Percentiles rank a stretch among this genome's conserved stretches.
Conservation (phyloP, 805 yeast species). For the Teunomyces pallodes region DNA sequence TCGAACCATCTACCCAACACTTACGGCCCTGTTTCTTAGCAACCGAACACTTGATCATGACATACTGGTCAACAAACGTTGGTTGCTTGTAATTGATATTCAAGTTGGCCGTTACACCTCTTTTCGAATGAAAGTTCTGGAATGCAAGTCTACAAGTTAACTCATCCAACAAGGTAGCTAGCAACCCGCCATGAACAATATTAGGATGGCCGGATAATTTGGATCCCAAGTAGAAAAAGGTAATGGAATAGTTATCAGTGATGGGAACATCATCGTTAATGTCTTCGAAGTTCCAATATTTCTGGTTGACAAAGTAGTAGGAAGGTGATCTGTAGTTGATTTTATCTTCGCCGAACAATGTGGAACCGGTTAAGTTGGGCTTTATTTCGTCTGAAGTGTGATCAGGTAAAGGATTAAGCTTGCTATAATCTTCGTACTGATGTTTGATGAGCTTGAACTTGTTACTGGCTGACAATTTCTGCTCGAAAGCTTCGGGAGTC, state of each 20-base stretch:
- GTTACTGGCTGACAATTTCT: constrained; percentile 8
- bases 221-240: constrained; percentile 39
- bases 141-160: constrained; percentile 43
- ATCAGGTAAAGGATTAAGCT: constrained; percentile 11
- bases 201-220: constrained; percentile 38
- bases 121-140: constrained; percentile 36
- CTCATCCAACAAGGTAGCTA: constrained; percentile 44
- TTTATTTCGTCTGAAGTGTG: constrained; percentile 24
- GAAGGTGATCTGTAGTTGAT: constrained; percentile 33
- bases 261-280: constrained; percentile 13
- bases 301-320: constrained; percentile 33
- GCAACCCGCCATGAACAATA: constrained; percentile 43
- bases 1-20: constrained; percentile 37
- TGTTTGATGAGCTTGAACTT: constrained; percentile 13
- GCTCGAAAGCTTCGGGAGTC: neutral
- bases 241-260: constrained; percentile 30
- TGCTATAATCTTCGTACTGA: constrained; percentile 10
- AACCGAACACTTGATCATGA: constrained; percentile 34
- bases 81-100: constrained; percentile 40
- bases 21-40: constrained; percentile 36
- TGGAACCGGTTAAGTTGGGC: constrained; percentile 37
- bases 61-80: constrained; percentile 27
- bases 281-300: constrained; percentile 25
- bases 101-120: constrained; percentile 45
- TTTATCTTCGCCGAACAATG: constrained; percentile 33